These are phyloP conservation scores for Taiwanofungus camphoratus DNA, from an alignment of 1,284 basidiomycete species.

Conservation along the genomic window DNA sequence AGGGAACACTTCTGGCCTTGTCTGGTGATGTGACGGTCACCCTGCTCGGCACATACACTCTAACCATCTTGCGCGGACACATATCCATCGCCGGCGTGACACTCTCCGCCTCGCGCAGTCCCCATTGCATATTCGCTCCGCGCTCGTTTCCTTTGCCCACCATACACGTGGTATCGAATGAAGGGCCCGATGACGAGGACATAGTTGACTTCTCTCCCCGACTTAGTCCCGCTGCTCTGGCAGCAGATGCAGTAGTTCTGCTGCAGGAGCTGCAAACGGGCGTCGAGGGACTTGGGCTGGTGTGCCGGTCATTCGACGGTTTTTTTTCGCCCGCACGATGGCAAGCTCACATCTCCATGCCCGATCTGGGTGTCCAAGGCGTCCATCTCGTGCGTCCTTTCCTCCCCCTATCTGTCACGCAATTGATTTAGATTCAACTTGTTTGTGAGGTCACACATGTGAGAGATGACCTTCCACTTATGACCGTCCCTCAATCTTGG, in stretches of 20 bases:
- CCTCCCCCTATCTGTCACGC: background rate
- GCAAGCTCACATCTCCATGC: constrained; percentile 21
- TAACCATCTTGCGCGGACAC: constrained; percentile 52
- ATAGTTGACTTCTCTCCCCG: constrained; percentile 6
- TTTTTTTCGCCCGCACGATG: constrained; percentile 45
- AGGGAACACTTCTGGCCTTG: constrained; percentile 38
- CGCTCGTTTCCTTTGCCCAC: constrained; percentile 61
- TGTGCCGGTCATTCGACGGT: constrained; percentile 57
- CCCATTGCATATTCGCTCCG: constrained; percentile 56
- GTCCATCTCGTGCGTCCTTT: constrained; percentile 47
- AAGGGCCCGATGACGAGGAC: background rate
- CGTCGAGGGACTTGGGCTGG: constrained; percentile 56
- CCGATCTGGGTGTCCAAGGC: constrained; percentile 41
- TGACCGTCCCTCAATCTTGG: constrained; percentile 57
- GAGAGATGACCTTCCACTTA: constrained; percentile 41
- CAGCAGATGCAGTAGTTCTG: constrained; percentile 38
- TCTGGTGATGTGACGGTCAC: constrained; percentile 42
- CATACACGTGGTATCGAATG: constrained; percentile 28
- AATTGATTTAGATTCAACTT: background rate
- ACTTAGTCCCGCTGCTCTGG: constrained; percentile 8
- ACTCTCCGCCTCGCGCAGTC: constrained; percentile 34
- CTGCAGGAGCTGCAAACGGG: constrained; percentile 50
- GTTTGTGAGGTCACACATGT: constrained; percentile 33
- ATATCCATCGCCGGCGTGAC: constrained; percentile 46
- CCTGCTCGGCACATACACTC: constrained; percentile 51